These are phyloP conservation scores for Straminergon stramineum DNA, from an alignment of 225 moss, liverwort and hornwort species.

Conservation along the genomic window DNA sequence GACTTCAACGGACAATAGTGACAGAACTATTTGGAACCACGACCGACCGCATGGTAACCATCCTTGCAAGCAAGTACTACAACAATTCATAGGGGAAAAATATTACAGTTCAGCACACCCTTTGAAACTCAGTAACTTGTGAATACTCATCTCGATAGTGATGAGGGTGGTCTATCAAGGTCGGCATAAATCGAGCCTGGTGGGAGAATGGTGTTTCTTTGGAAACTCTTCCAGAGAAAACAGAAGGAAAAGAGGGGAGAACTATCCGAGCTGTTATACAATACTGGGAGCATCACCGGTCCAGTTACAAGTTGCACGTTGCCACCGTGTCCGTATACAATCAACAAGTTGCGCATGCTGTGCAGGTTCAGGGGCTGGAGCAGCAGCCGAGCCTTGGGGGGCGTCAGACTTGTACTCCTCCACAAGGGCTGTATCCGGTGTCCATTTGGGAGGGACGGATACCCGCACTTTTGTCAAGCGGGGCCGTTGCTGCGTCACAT, in stretches of 20 bases:
- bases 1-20: neutral
- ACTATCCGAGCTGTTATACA: conserved; percentile 42
- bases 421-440: conserved; percentile 70
- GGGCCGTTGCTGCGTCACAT: conserved; percentile 69
- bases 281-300: conserved; percentile 90
- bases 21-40: neutral
- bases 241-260: neutral
- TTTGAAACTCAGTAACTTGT: conserved; percentile 23
- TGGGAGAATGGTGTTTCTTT: conserved; percentile 2
- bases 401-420: conserved; percentile 55
- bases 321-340: conserved; percentile 97
- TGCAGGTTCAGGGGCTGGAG: conserved; percentile 49
- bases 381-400: conserved; percentile 18
- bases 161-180: conserved; percentile 14
- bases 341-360: conserved; percentile 98
- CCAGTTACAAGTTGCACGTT: conserved; percentile 95
- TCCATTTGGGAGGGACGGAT: conserved; percentile 97
- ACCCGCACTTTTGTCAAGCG: conserved; percentile 69
- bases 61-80: conserved; percentile 4
- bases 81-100: conserved; percentile 37
- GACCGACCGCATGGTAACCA: neutral
- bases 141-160: conserved; percentile 9
- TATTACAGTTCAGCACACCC: conserved; percentile 26
- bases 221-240: conserved; percentile 7
- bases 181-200: conserved; percentile 4